phyloP scores from a whole-genome alignment of 106 monocot species.

The Acorus calamus region DNA sequence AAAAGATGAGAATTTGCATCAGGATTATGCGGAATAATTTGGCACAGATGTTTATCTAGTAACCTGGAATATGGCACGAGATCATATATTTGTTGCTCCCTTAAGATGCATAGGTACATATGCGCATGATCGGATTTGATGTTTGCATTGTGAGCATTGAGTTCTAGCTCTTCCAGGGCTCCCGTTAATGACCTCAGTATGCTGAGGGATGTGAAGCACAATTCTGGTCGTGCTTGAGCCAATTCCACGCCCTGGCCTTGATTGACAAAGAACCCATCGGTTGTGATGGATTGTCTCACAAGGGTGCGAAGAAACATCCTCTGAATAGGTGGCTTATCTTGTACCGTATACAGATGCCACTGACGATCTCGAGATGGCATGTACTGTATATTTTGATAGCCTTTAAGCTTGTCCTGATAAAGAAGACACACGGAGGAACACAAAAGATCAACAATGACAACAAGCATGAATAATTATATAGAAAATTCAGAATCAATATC shows the following conservation, averaged over 20 bases:
- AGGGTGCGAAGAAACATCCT: conserved; percentile 96
- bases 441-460: neutral
- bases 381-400: conserved; percentile 68
- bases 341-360: conserved; percentile 87
- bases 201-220: conserved; percentile 68
- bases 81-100: conserved; percentile 69
- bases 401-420: conserved; percentile 79
- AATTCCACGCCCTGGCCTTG: conserved; percentile 37
- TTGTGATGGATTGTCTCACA: conserved; percentile 62
- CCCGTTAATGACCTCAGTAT: conserved; percentile 65
- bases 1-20: too few species aligned
- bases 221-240: conserved; percentile 14
- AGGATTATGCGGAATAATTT: too few species aligned
- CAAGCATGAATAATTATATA: neutral
- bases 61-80: conserved; percentile 69
- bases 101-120: conserved; percentile 87
- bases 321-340: conserved; percentile 51
- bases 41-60: neutral
- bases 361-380: conserved; percentile 94
- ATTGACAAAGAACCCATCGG: conserved; percentile 36
- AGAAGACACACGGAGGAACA: conserved; percentile 1
- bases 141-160: conserved; percentile 65
- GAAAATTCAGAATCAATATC: neutral
- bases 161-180: conserved; percentile 88
- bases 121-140: conserved; percentile 81